Evolutionary conservation across 192 early-diverging fungal species (phyloP).

Genomic region (Entomortierella parvispora): DNA sequence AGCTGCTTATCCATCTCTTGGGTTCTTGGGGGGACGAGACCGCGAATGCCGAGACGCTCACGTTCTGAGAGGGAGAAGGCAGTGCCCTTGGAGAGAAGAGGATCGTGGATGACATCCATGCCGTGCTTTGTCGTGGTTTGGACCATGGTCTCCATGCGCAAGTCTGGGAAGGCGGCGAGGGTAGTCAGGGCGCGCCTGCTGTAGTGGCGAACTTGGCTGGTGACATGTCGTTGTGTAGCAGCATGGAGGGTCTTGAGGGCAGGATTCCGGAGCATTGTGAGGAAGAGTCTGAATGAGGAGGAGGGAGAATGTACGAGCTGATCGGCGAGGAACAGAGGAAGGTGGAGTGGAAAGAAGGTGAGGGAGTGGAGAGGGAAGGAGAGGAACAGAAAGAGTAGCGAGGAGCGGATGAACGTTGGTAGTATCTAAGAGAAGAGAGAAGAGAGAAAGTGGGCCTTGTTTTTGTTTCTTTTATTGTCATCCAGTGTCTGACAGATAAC

Average conservation of each 20-base stretch:
- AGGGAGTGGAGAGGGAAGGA: neutral
- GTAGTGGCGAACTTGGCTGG: constrained; percentile 34
- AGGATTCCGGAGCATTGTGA: constrained; percentile 46
- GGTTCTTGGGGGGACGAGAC: constrained; percentile 61
- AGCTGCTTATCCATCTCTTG: constrained; percentile 69
- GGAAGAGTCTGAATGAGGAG: neutral
- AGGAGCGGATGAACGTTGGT: neutral
- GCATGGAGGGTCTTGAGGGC: constrained; percentile 47
- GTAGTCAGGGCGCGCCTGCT: constrained; percentile 49
- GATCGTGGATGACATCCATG: constrained; percentile 63
- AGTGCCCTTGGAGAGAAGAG: constrained; percentile 63
- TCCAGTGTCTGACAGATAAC: no score
- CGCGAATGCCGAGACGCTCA: constrained; percentile 63
- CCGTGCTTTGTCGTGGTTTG: constrained; percentile 55
- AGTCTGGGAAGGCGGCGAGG: constrained; percentile 43
- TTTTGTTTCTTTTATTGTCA: neutral
- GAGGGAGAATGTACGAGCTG: neutral
- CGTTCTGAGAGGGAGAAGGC: constrained; percentile 62
- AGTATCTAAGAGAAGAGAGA: no score
- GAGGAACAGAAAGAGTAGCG: neutral
- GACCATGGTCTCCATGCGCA: constrained; percentile 52
- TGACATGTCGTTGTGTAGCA: constrained; percentile 33
- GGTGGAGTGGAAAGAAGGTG: constrained; percentile 1
- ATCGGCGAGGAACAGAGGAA: neutral
- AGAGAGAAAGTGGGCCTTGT: neutral